Conservation (phyloP, 2,329 filamentous ascomycete species). For the Clonostachys rosea region DNA sequence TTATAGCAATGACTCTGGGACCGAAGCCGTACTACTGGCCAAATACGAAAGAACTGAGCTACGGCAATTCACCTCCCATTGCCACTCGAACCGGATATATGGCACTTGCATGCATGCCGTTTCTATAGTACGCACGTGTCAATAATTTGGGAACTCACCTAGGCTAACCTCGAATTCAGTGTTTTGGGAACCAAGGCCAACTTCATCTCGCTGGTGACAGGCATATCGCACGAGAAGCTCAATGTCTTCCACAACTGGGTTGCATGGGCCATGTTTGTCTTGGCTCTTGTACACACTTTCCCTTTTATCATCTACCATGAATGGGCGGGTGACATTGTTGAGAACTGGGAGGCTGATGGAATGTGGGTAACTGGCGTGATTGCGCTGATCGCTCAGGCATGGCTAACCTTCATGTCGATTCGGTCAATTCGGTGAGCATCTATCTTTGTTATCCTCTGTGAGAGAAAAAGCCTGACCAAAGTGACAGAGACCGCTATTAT, state of each 20-base stretch:
- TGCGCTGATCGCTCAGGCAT: constrained; percentile 46
- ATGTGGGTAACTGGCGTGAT: constrained; percentile 53
- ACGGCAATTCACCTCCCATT: constrained; percentile 46
- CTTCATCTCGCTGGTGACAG: constrained; percentile 46
- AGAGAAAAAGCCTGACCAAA: neutral
- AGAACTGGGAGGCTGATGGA: constrained; percentile 34
- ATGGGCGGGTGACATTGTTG: constrained; percentile 39
- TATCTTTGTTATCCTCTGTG: neutral
- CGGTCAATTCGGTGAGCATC: constrained; percentile 37
- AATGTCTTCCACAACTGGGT: constrained; percentile 52
- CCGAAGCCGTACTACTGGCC: constrained; percentile 54
- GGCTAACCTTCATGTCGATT: constrained; percentile 49
- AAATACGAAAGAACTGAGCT: constrained; percentile 25
- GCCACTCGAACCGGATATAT: constrained; percentile 48
- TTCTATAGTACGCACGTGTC: constrained; percentile 30
- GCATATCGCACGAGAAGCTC: constrained; percentile 51
- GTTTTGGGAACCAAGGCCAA: constrained; percentile 50
- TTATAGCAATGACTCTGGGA: constrained; percentile 34
- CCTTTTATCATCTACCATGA: constrained; percentile 52
- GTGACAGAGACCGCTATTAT: constrained; percentile 43
- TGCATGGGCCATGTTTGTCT: constrained; percentile 49
- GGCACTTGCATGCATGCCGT: constrained; percentile 44
- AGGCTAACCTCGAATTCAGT: neutral
- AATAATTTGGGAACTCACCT: too few relatives aligned
- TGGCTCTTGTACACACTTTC: constrained; percentile 54